These are phyloP conservation scores for Clavispora asparagi DNA, from an alignment of 805 yeast species.

Conservation along the genomic window DNA sequence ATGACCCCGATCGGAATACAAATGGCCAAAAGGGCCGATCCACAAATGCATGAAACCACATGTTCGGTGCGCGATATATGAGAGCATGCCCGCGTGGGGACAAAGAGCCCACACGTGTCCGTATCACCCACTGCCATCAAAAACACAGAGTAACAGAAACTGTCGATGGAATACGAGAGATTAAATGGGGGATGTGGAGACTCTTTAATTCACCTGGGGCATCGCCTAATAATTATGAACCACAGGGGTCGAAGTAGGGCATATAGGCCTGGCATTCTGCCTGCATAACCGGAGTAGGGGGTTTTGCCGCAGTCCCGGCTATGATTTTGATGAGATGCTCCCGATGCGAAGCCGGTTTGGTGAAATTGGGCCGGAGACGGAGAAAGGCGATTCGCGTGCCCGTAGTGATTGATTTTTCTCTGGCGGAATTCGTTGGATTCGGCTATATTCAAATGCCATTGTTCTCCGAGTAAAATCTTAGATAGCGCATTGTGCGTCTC, in stretches of 20 bases:
- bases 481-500: too few relatives aligned
- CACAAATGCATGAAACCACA: neutral
- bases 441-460: too few relatives aligned
- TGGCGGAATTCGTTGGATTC: too few relatives aligned
- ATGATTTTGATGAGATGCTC: neutral
- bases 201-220: neutral
- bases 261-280: neutral
- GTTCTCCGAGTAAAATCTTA: neutral
- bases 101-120: neutral
- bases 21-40: neutral
- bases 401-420: too few relatives aligned
- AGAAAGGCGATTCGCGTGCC: too few relatives aligned
- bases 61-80: neutral
- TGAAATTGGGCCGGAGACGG: too few relatives aligned
- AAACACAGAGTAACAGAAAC: neutral
- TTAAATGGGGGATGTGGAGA: neutral
- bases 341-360: too few relatives aligned
- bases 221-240: neutral
- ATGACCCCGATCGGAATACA: neutral
- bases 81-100: neutral
- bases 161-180: too few relatives aligned
- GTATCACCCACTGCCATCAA: neutral
- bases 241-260: neutral
- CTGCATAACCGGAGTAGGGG: neutral
- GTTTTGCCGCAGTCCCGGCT: neutral